Conservation (phyloP, 495 filamentous ascomycete genomes). For the Penicillium salamii region DNA sequence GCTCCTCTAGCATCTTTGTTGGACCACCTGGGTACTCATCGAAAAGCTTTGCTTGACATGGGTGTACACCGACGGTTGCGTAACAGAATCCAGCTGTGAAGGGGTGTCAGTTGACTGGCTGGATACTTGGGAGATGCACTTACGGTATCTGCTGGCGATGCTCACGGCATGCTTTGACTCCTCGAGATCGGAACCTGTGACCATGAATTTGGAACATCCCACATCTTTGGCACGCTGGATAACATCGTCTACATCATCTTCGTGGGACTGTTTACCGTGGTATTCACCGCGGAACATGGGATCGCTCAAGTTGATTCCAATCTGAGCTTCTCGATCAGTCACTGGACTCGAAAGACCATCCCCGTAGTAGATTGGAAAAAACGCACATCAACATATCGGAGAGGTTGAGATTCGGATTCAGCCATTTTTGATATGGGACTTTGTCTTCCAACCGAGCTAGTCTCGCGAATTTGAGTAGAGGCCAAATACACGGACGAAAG, state of each 20-base stretch:
- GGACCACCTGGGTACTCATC: constrained; percentile 55
- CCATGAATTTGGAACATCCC: constrained; percentile 85
- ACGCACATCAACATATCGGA: constrained; percentile 48
- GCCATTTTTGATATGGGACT: constrained; percentile 25
- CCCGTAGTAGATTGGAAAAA: neutral
- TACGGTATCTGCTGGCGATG: constrained; percentile 71
- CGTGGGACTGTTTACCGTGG: constrained; percentile 77
- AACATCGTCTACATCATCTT: constrained; percentile 73
- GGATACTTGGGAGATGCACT: constrained; percentile 15
- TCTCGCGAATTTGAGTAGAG: neutral
- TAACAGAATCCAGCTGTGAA: constrained; percentile 73
- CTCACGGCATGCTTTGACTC: constrained; percentile 73
- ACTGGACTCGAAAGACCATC: neutral
- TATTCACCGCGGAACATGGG: constrained; percentile 81
- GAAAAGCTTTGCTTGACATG: constrained; percentile 73
- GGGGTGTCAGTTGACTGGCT: neutral
- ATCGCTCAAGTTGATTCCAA: constrained; percentile 94
- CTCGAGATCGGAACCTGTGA: constrained; percentile 85
- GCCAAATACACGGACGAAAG: neutral
- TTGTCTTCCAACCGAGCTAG: constrained; percentile 5
- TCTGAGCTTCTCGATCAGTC: constrained; percentile 37
- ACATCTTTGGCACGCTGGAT: constrained; percentile 69
- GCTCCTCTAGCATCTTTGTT: constrained; percentile 55
- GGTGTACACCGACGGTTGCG: constrained; percentile 89
- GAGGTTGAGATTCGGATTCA: constrained; percentile 32